A percentile compares a stretch with the other conserved stretches of the same genome.
phyloP scores from a whole-genome alignment of 116 monocot genomes.

The Zostera marina region DNA sequence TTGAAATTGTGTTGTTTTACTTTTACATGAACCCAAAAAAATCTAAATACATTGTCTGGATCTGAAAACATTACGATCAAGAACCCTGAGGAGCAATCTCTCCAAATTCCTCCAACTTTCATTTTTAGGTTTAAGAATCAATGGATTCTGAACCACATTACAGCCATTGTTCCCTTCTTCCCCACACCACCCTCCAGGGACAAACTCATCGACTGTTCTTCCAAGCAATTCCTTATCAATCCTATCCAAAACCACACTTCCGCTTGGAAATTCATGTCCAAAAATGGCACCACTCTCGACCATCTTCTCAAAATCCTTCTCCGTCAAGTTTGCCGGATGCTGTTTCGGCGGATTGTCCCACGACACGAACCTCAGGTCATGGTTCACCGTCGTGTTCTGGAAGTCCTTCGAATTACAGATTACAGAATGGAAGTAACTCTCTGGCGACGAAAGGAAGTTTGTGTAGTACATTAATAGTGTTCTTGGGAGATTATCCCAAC shows the following conservation, averaged over 20 bases:
- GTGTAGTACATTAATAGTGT: slow-evolving; percentile 85
- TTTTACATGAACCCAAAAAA: too few species aligned
- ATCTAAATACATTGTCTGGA: slow-evolving; percentile 59
- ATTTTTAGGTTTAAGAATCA: slow-evolving; percentile 23
- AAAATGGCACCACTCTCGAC: slow-evolving; percentile 57
- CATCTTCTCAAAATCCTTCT: slow-evolving; percentile 44
- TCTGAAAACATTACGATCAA: slow-evolving; percentile 52
- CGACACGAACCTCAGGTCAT: slow-evolving; percentile 40
- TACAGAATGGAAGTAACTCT: slow-evolving; percentile 81
- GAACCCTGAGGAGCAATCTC: slow-evolving; percentile 36
- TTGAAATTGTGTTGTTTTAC: too few species aligned
- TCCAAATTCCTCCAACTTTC: slow-evolving; percentile 37
- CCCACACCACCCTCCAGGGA: slow-evolving; percentile 61
- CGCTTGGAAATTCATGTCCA: slow-evolving; percentile 26
- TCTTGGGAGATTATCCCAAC: slow-evolving; percentile 92
- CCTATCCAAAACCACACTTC: slow-evolving; percentile 39
- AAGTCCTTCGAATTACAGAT: slow-evolving; percentile 81
- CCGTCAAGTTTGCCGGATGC: slow-evolving; percentile 34
- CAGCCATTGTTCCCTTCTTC: slow-evolving; percentile 33
- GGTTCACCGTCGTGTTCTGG: slow-evolving; percentile 71
- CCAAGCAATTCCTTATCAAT: slow-evolving; percentile 47
- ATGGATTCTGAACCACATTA: slow-evolving; percentile 13
- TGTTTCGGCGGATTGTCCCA: slow-evolving; percentile 52
- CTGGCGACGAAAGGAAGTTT: slow-evolving; percentile 60
- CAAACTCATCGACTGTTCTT: slow-evolving; percentile 12